Percentiles rank a stretch among this genome's conserved stretches.
These are phyloP conservation scores for Aspergillus taichungensis DNA, from an alignment of 495 filamentous ascomycete species.

Conservation along the genomic window DNA sequence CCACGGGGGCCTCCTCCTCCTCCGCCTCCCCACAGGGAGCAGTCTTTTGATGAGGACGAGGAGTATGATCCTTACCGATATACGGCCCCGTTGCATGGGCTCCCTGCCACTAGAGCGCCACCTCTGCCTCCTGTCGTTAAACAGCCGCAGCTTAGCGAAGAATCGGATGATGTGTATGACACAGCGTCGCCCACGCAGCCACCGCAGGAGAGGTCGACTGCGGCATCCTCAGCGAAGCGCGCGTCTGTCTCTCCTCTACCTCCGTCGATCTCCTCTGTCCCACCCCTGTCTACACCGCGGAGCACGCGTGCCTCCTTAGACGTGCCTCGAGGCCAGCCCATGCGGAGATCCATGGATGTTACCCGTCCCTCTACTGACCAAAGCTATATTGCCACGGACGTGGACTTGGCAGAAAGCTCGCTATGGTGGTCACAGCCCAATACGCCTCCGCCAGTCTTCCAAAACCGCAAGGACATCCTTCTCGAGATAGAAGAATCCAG, in stretches of 20 bases:
- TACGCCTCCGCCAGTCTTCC: constrained; percentile 68
- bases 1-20: constrained; percentile 64
- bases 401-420: constrained; percentile 63
- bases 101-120: constrained; percentile 23
- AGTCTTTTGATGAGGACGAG: constrained; percentile 46
- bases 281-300: constrained; percentile 33
- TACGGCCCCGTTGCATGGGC: constrained; percentile 35
- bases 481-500: constrained; percentile 74
- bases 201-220: constrained; percentile 30
- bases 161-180: constrained; percentile 45
- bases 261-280: constrained; percentile 25
- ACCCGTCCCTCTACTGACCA: constrained; percentile 58
- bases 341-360: constrained; percentile 67
- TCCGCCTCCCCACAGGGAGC: constrained; percentile 35
- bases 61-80: constrained; percentile 73
- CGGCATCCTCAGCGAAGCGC: constrained; percentile 31
- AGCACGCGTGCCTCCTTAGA: constrained; percentile 62
- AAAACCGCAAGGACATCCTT: constrained; percentile 74
- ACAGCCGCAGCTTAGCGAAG: constrained; percentile 21
- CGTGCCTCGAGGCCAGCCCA: constrained; percentile 41
- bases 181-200: constrained; percentile 40
- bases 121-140: constrained; percentile 16
- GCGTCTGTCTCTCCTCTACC: constrained; percentile 22
- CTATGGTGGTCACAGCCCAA: constrained; percentile 77
- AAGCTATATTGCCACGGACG: constrained; percentile 75